Conservation (phyloP, 1,139 yeast genomes). For the Candida pseudoviswanathii region DNA sequence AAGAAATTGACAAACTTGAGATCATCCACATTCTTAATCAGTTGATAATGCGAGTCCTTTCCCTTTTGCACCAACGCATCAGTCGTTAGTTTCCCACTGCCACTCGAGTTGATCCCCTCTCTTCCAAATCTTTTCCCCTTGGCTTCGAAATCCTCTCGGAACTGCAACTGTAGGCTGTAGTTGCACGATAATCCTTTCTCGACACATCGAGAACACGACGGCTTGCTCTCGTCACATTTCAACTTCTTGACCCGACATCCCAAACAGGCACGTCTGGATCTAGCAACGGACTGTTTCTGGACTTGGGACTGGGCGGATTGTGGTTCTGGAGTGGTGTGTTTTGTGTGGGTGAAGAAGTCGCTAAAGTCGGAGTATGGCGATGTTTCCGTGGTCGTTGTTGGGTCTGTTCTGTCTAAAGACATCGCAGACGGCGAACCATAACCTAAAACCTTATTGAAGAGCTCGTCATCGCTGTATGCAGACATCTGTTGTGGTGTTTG, state of each 20-base stretch:
- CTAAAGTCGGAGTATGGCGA: slow-evolving; percentile 1
- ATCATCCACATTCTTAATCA: slow-evolving; percentile 16
- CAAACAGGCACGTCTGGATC: slow-evolving; percentile 33
- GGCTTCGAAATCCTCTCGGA: slow-evolving; percentile 31
- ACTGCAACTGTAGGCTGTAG: slow-evolving; percentile 27
- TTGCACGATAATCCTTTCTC: slow-evolving; percentile 32
- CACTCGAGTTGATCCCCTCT: slow-evolving; percentile 31
- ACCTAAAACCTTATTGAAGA: too few relatives aligned
- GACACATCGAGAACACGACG: slow-evolving; percentile 40
- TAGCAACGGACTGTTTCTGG: not conserved
- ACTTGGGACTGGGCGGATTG: not conserved
- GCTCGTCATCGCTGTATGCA: too few relatives aligned
- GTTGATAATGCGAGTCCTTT: slow-evolving; percentile 17
- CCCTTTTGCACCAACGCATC: slow-evolving; percentile 17
- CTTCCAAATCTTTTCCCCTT: slow-evolving; percentile 34
- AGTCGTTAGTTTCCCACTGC: slow-evolving; percentile 13
- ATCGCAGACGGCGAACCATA: too few relatives aligned
- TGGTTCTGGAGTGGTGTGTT: too few relatives aligned
- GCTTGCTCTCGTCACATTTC: slow-evolving; percentile 51
- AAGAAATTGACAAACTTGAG: slow-evolving; percentile 24
- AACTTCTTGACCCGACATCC: slow-evolving; percentile 34
- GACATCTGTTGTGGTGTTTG: too few relatives aligned
- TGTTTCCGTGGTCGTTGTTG: not conserved
- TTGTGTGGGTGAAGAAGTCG: not conserved
- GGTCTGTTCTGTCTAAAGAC: too few relatives aligned